Conservation (phyloP, 805 yeast genomes). For the Saccharomycopsis capsularis region DNA sequence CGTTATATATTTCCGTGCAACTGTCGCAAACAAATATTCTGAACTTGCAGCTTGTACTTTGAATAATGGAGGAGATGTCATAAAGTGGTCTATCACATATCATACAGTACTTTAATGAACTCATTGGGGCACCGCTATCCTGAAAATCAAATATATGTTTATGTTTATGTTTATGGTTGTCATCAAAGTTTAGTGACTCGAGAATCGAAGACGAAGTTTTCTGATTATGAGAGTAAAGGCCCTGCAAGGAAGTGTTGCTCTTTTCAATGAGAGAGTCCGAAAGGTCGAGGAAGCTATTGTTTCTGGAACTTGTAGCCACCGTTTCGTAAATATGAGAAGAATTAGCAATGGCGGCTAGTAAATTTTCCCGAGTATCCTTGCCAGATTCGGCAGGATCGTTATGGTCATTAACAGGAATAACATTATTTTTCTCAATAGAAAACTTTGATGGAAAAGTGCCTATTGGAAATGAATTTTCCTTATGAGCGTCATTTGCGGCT, state of each 20-base stretch:
- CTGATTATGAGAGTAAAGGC: not conserved
- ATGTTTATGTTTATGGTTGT: not conserved
- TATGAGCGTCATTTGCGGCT: not conserved
- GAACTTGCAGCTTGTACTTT: slow-evolving; percentile 25
- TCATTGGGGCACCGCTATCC: too few relatives aligned
- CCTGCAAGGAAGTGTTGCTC: not conserved
- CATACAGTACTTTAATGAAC: slow-evolving; percentile 41
- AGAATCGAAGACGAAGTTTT: not conserved
- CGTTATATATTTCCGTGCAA: slow-evolving; percentile 18
- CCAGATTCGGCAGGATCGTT: not conserved
- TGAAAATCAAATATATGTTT: too few relatives aligned
- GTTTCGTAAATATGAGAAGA: not conserved
- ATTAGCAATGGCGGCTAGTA: not conserved
- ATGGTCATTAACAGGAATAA: not conserved
- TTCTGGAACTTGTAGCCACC: slow-evolving; percentile 8
- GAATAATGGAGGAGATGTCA: slow-evolving; percentile 42
- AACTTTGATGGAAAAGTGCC: too few relatives aligned
- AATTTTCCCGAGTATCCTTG: not conserved
- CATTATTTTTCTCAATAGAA: not conserved
- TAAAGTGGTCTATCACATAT: slow-evolving; percentile 65
- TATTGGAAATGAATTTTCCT: not conserved
- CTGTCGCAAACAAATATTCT: slow-evolving; percentile 21
- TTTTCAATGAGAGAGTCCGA: too few relatives aligned
- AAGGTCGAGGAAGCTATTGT: slow-evolving; percentile 6
- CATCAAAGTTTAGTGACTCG: not conserved